Base-by-base conservation (phyloP, 805 yeast genomes). In the Schwanniomyces polymorphus region DNA sequence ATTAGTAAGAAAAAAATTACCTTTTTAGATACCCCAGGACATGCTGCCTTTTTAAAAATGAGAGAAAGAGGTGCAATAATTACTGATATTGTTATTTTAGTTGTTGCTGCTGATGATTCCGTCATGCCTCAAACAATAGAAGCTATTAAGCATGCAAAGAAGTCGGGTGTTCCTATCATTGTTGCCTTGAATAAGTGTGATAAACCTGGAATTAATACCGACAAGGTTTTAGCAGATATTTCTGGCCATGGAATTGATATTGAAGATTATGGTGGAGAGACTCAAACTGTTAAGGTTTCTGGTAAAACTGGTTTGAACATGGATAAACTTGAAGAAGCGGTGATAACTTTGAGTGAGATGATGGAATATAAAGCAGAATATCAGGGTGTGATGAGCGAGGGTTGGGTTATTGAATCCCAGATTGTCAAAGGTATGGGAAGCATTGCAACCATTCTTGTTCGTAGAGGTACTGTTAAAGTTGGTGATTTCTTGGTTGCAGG, bases 41-140 rank as follows among this genome's bases (percentile, higher is more conserved):
- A 94, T 69, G 95, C 97, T 9, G 98, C 98, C 0, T 94, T 94
- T 61, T 72, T 94, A 53, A 91, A 91, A 59, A 91, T 94, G 97
- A 81, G 99, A 56, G 95, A 92, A 68, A 79, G 99, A 56, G 99
- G 99, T 40, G 98, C 99, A 0, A 85, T 82, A 54, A 81, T 91
- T 38, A 94, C 99, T 0, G 99, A 94, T 72, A 85, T 94, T 42
- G 89, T 94, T 29, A 79, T 94, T 40, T 75, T 94, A 45, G 98
- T 92, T 2, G 97, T 94, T 17, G 97, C 98, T 0, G 96, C 96
- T 2, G 97, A 94, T 64, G 99, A 94, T 68, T 88, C 97, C 0
- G 95, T 94, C 18, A 94, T 87, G 96, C 98, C 98, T 0, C 99
- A 94, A 64, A 94, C 99, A 0, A 76, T 84, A 35, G 99, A 94